Conservation (phyloP, 2,329 filamentous ascomycete species). For the Trichoderma aggressivum region DNA sequence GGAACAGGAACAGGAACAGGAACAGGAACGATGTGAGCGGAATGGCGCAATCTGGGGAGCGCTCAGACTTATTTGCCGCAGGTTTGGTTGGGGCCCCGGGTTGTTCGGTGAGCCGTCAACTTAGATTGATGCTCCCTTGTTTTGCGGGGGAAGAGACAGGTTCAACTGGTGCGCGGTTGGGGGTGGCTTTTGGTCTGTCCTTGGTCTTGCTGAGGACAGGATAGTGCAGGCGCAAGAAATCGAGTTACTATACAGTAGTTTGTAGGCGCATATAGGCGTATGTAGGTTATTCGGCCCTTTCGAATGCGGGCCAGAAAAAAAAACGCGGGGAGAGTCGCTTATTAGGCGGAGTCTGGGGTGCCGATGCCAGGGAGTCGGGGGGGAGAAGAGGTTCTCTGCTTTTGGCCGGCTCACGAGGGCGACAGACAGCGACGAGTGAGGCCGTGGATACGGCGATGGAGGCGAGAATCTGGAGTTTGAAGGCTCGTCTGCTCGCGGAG, state of each 20-base stretch:
- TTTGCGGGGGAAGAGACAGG: slow-evolving; percentile 1
- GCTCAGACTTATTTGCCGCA: slow-evolving; percentile 10
- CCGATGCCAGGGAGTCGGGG: slow-evolving; percentile 6
- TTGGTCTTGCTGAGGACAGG: not conserved
- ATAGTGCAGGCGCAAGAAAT: not conserved
- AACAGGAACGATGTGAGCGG: not conserved
- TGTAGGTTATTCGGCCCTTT: slow-evolving; percentile 22
- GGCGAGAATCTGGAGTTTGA: not conserved
- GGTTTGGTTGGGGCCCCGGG: not conserved
- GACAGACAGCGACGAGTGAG: not conserved
- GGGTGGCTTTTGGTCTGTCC: not conserved
- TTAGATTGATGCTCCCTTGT: not conserved
- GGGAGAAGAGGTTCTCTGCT: not conserved
- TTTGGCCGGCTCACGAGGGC: not conserved
- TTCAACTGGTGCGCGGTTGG: not conserved
- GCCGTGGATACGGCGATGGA: not conserved
- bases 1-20: not conserved
- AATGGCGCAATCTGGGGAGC: slow-evolving; percentile 11
- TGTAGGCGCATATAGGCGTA: slow-evolving; percentile 14
- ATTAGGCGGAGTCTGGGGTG: slow-evolving; percentile 19
- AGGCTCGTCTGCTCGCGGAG: not conserved
- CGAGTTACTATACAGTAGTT: not conserved
- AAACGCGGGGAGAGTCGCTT: slow-evolving; percentile 20
- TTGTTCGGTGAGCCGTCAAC: not conserved
- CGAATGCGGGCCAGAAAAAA: slow-evolving; percentile 18